These are phyloP conservation scores for Hypoxylon crocopeplum DNA, from an alignment of 495 filamentous ascomycete species.

Conservation along the genomic window DNA sequence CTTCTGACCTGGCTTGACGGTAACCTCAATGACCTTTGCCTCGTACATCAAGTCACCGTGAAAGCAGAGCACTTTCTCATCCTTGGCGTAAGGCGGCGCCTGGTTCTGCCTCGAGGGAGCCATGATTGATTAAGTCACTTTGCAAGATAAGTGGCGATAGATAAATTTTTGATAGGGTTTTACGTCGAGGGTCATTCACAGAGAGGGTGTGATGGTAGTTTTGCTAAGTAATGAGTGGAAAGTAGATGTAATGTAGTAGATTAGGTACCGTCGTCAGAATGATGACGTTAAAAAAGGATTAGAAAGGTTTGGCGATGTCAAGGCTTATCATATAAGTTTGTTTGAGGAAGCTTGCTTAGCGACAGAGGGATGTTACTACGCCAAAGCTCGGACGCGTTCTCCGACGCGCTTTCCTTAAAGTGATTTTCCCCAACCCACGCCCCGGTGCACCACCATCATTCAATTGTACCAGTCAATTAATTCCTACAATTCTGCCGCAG, in stretches of 20 bases:
- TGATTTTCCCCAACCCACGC: conserved; percentile 19
- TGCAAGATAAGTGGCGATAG: neutral
- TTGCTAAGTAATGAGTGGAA: no score
- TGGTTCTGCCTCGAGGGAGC: conserved; percentile 48
- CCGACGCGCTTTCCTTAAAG: conserved; percentile 29
- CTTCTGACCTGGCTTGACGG: conserved; percentile 67
- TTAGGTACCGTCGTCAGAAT: no score
- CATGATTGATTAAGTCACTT: conserved; percentile 36
- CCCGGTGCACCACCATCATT: conserved; percentile 12
- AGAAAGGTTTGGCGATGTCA: neutral
- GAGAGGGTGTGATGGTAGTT: no score
- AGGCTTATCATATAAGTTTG: no score
- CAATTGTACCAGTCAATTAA: conserved; percentile 5
- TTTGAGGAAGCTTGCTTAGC: neutral
- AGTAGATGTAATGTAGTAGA: no score
- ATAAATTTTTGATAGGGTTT: conserved; percentile 1
- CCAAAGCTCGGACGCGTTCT: conserved; percentile 34
- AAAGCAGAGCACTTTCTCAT: conserved; percentile 95
- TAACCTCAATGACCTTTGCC: conserved; percentile 86
- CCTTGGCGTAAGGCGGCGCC: conserved; percentile 73
- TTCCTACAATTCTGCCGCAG: conserved; percentile 10
- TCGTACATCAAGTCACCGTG: conserved; percentile 97
- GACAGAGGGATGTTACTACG: neutral
- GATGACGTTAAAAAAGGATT: neutral
- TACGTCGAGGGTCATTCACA: neutral